Base-by-base conservation (phyloP, 441 rosid genomes). In the Theobroma grandiflorum region DNA sequence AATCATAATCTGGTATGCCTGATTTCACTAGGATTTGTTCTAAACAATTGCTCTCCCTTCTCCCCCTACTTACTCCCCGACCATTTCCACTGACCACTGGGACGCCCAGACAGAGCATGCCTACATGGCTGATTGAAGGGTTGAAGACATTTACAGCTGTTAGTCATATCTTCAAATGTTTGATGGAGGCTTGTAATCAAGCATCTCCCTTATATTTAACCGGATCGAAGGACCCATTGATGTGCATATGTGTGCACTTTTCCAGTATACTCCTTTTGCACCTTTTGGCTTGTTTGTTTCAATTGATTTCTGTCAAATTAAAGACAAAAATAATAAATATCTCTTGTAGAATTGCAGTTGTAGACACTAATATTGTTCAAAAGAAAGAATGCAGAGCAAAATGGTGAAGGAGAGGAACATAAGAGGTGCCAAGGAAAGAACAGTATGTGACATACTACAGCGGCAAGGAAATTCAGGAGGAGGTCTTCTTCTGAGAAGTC, bases 201-300 rank as follows among this genome's bases (percentile, higher is more conserved):
- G 89, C 98, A 95, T 94, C 87, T 95, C 99, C 93, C 82, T 94
- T 79, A 84, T 85, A 84, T 91, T 95, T 85, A 97, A 83, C 82
- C 91, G 88, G 83, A 92, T 90, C 20, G 99, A 97, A 75, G 99
- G 99, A 52, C 99, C 99, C 99, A 97, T 97, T 4, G 99, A 94
- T 2, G 99, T 91, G 89, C 99, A 97, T 80, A 95, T 81, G 80
- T 89, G 92, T 2, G 98, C 94, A 68, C 96, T 94, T 88, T 89
- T 95, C 99, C 99, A 97, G 83, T 97, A 95, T 76, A 93, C 98
- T 81, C 98, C 99, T 84, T 92, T 97, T 1, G 99, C 99, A 69
- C 99, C 99, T 61, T 91, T 83, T 64, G 99, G 99, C 89, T 90
- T 95, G 97, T 97, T 97, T 66, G 93, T 75, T 87, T 97, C 99